Evolutionary conservation across 2,329 filamentous ascomycete species (phyloP).

Genomic region (Aspergillus arachidicola): DNA sequence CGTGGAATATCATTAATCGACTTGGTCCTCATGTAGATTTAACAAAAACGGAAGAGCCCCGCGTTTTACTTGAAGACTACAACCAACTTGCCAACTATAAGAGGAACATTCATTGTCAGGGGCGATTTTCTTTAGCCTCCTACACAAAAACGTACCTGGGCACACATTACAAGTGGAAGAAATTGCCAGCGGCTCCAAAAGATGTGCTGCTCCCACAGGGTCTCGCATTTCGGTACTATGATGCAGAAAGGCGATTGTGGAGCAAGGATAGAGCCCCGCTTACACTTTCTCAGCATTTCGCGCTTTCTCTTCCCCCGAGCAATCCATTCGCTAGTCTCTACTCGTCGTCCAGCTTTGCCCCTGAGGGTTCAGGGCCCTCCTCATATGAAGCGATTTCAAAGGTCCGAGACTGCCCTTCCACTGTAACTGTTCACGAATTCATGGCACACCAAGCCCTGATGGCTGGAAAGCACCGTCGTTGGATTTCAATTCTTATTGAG

Average conservation of each 20-base stretch:
- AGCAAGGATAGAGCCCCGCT: constrained; percentile 20
- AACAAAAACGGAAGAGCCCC: no score
- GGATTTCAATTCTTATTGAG: constrained; percentile 54
- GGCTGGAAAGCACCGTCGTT: constrained; percentile 48
- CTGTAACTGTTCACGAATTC: constrained; percentile 54
- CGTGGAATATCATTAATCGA: constrained; percentile 50
- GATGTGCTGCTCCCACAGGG: constrained; percentile 52
- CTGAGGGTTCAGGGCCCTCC: constrained; percentile 44
- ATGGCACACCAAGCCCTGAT: constrained; percentile 50
- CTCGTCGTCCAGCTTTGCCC: constrained; percentile 29
- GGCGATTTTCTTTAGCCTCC: constrained; percentile 46
- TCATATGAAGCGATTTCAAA: constrained; percentile 54
- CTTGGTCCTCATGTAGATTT: constrained; percentile 37
- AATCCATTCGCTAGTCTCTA: constrained; percentile 41
- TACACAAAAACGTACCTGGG: constrained; percentile 49
- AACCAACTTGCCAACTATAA: constrained; percentile 32
- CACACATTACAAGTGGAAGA: constrained; percentile 52
- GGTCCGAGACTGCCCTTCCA: constrained; percentile 50
- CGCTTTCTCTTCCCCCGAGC: constrained; percentile 37
- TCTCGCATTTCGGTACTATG: constrained; percentile 53
- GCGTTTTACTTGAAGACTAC: constrained; percentile 34
- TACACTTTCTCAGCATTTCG: constrained; percentile 52
- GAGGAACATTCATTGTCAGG: background rate
- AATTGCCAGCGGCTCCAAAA: constrained; percentile 45
- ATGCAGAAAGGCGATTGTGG: constrained; percentile 26